Percentiles rank a stretch among this genome's conserved stretches.
Evolutionary conservation across 352 stramenopile species (phyloP).

Genomic region (Phytophthora pisi): DNA sequence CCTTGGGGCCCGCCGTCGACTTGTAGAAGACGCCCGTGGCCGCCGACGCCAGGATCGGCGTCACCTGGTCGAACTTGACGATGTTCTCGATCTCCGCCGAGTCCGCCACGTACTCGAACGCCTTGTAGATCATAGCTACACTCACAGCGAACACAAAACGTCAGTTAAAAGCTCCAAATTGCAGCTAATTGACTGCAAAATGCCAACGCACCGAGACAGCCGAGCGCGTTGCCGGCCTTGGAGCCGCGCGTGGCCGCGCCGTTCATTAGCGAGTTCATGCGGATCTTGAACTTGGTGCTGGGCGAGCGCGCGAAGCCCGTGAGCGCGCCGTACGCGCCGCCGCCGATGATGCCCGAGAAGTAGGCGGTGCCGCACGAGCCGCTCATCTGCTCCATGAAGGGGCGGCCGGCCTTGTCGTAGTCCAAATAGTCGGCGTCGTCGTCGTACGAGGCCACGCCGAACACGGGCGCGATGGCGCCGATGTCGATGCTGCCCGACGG

Average conservation of each 20-base stretch:
- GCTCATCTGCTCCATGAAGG: constrained; percentile 86
- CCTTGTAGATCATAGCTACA: constrained; percentile 88
- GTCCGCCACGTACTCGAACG: constrained; percentile 82
- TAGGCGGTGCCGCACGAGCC: constrained; percentile 82
- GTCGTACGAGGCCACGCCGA: constrained; percentile 79
- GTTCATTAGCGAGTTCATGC: constrained; percentile 91
- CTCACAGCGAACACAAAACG: neutral
- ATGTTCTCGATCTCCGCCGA: constrained; percentile 83
- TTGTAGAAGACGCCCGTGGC: constrained; percentile 89
- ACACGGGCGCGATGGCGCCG: constrained; percentile 84
- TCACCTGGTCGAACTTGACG: constrained; percentile 85
- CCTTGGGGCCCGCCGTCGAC: constrained; percentile 82
- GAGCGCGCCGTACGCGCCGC: constrained; percentile 67
- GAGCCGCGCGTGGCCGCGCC: constrained; percentile 78
- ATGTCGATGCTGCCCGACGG: constrained; percentile 82
- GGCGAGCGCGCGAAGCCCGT: constrained; percentile 75
- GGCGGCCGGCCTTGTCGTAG: constrained; percentile 84
- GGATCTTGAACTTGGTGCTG: constrained; percentile 88
- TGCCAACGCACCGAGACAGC: constrained; percentile 64
- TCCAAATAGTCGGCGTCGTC: constrained; percentile 88
- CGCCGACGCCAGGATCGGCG: constrained; percentile 80
- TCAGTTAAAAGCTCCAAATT: constrained; percentile 2
- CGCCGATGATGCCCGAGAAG: constrained; percentile 86
- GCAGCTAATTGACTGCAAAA: neutral
- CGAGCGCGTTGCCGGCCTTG: constrained; percentile 85